Base-by-base conservation (phyloP, 345 rosid species). In the Arabis hirsuta region DNA sequence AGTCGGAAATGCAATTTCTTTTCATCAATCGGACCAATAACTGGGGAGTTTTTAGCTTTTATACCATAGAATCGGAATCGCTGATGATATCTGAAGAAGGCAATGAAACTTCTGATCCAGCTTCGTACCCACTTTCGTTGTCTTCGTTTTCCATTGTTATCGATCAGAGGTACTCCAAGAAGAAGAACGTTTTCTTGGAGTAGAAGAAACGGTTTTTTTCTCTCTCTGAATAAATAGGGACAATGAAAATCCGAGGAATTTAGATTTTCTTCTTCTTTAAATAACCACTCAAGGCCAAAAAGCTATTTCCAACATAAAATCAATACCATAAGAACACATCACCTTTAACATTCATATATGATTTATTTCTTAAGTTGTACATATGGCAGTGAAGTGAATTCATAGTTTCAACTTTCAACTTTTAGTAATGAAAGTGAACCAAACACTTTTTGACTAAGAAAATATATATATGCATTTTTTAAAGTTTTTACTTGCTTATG, bases 161-260 rank as follows among this genome's bases (percentile, higher is more conserved):
- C 36, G 16, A 31, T 43, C 32, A 42, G 52, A 51, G 12, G 59
- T 3, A 47, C 73, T n/a, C 58, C 73, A 68, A 53, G 36, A 53
- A 42, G 11, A 16, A 3, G 19, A 60, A 60, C 52, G 67, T 50
- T 60, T 60, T 62, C 69, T 71, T 71, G 75, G 22, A 2, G 10
- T 11, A 7, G 45, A 60, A 61, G 67, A 16, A 61, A 29, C 32
- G 7, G 36, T 7, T 50, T 47, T 52, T 9, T 14, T 26, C 38
- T 26, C 12, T 34, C 39, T 12, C 34, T 13, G 22, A 11, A 11
- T 12, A 39, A 10, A 38, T 57, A 56, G 24, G 5, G 61, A 9
- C 34, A 16, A 38, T 34, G 45, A 19, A 20, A 42, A 53, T 12
- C 57, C 5, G 9, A 12, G 10, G 11, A 36, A 12, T 29, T 12